phyloP scores from a whole-genome alignment of 306 rosid species.

The Dalbergia oliveri region DNA sequence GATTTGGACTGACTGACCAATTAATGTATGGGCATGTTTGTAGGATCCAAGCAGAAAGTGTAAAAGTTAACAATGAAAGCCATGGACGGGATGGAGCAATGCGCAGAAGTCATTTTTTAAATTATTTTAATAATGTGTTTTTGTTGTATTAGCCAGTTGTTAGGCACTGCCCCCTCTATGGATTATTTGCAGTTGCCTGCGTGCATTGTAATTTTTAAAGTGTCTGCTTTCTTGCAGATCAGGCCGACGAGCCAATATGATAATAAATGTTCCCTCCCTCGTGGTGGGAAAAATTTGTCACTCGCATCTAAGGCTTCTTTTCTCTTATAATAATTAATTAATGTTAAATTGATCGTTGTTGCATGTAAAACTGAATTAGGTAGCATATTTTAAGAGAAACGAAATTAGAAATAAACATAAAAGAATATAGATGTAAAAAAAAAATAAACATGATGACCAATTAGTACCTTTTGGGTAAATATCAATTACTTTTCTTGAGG shows the following conservation, averaged over 20 bases:
- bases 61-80: constrained; percentile 28
- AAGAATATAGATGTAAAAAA: too few relatives aligned
- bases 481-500: too few relatives aligned
- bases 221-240: constrained; percentile 14
- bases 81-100: constrained; percentile 15
- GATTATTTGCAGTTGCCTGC: constrained; percentile 28
- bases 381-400: too few relatives aligned
- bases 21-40: background rate
- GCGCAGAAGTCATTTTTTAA: background rate
- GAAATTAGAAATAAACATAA: too few relatives aligned
- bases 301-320: background rate
- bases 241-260: constrained; percentile 5
- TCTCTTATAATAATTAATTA: background rate
- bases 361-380: too few relatives aligned
- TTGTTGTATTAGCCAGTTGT: constrained; percentile 41
- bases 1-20: too few relatives aligned
- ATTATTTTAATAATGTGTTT: background rate
- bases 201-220: constrained; percentile 46
- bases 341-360: too few relatives aligned
- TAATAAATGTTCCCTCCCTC: constrained; percentile 28
- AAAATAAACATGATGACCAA: too few relatives aligned
- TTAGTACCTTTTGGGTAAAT: too few relatives aligned
- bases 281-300: background rate
- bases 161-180: constrained; percentile 33
- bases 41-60: constrained; percentile 17